Evolutionary conservation across 2,329 filamentous ascomycete genomes (phyloP).

Genomic region (Diaporthe citrichinensis): DNA sequence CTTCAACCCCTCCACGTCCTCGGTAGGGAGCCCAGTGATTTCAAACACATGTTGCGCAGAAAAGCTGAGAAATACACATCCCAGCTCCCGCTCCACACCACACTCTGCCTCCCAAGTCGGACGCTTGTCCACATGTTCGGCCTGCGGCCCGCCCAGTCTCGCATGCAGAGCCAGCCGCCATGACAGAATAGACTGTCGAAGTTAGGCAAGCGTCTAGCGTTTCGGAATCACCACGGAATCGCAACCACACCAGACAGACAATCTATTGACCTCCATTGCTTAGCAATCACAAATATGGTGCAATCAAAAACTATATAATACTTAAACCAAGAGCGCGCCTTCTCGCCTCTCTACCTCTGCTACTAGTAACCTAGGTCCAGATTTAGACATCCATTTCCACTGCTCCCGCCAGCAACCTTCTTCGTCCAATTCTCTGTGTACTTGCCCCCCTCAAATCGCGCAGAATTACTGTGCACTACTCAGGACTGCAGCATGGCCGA

Average conservation of each 20-base stretch:
- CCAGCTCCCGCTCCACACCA: background rate
- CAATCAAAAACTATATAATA: background rate
- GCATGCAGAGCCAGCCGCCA: background rate
- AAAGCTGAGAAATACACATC: constrained; percentile 20
- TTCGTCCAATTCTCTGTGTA: too few species aligned
- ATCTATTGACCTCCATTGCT: background rate
- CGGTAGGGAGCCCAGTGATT: background rate
- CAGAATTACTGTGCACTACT: background rate
- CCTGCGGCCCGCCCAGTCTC: background rate
- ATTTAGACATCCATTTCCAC: background rate
- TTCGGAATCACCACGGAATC: background rate
- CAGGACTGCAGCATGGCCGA: constrained; percentile 21
- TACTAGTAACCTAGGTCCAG: background rate
- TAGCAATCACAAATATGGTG: constrained; percentile 18
- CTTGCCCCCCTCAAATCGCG: background rate
- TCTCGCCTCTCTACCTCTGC: background rate
- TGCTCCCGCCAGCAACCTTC: background rate
- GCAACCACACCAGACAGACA: background rate
- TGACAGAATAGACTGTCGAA: background rate
- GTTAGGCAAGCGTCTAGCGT: background rate
- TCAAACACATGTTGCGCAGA: background rate
- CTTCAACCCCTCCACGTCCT: background rate
- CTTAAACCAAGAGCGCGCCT: background rate
- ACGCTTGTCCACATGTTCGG: background rate
- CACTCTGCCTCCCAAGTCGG: too few species aligned